These are phyloP conservation scores for Colletotrichum truncatum DNA, from an alignment of 2,329 filamentous ascomycete genomes.

Conservation along the genomic window DNA sequence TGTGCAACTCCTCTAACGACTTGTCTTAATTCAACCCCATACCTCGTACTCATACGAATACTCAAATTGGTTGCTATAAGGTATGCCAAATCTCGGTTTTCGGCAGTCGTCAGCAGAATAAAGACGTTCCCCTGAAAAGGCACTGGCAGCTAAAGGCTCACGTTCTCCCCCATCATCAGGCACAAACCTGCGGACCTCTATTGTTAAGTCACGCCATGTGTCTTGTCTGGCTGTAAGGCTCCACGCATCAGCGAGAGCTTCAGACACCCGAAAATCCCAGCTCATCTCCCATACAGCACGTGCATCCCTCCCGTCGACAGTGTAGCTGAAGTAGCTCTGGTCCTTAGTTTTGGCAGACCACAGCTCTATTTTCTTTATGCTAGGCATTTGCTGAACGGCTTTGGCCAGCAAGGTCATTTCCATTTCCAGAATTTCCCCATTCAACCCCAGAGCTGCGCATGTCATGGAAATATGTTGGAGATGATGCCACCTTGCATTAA, in stretches of 20 bases:
- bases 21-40: too few relatives aligned
- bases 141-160: too few relatives aligned
- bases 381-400: background rate
- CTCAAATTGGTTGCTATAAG: too few relatives aligned
- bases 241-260: accelerated
- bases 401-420: background rate
- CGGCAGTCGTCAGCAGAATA: too few relatives aligned
- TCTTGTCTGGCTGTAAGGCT: background rate
- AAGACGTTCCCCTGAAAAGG: too few relatives aligned
- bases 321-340: background rate
- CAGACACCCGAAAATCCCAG: background rate
- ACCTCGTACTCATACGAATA: too few relatives aligned
- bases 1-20: too few relatives aligned
- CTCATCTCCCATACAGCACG: background rate
- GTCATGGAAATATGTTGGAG: background rate
- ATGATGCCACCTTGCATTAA: background rate
- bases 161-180: background rate
- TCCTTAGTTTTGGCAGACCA: background rate
- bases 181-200: background rate
- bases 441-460: background rate
- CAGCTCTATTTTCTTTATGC: background rate
- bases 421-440: accelerated
- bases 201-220: background rate
- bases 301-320: background rate
- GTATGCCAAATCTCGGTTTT: too few relatives aligned